A percentile compares a stretch with the other conserved stretches of the same genome.
phyloP scores from a whole-genome alignment of 192 early-diverging fungal species.

The Linnemannia elongata region DNA sequence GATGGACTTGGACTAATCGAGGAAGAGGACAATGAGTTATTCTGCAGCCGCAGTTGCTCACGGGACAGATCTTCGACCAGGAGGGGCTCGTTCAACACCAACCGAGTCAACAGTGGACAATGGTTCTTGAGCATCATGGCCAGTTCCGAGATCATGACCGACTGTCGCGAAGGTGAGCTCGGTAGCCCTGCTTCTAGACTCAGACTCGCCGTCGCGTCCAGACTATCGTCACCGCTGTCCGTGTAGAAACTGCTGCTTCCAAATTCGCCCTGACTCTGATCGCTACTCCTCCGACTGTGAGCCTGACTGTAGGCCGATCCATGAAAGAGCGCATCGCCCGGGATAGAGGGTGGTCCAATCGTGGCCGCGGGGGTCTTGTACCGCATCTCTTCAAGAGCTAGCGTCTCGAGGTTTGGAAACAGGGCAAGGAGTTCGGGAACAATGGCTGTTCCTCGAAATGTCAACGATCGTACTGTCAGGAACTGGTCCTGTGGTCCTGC shows the following conservation, averaged over 20 bases:
- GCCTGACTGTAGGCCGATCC: background rate
- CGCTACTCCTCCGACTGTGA: background rate
- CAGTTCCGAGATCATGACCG: conserved; percentile 19
- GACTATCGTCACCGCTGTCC: conserved; percentile 11
- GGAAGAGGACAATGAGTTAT: background rate
- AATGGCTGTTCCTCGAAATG: conserved; percentile 25
- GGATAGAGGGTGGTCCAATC: background rate
- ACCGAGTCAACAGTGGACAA: conserved; percentile 20
- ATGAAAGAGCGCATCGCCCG: background rate
- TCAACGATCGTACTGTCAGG: conserved; percentile 20
- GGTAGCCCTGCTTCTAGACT: background rate
- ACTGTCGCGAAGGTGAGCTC: background rate
- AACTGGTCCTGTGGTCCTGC: conserved; percentile 11
- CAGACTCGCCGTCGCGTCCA: conserved; percentile 4
- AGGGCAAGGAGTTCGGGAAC: conserved; percentile 24
- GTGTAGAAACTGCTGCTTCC: background rate
- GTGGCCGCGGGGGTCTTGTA: background rate
- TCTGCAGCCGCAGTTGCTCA: background rate
- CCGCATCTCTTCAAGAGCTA: conserved; percentile 19
- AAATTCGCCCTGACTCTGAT: background rate
- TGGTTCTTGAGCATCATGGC: conserved; percentile 25
- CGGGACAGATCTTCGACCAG: conserved; percentile 10
- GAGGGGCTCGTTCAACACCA: conserved; percentile 33
- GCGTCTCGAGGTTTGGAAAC: conserved; percentile 26
- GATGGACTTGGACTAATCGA: background rate